Conservation (phyloP, 805 yeast genomes). For the Nakazawaea anatomiae region DNA sequence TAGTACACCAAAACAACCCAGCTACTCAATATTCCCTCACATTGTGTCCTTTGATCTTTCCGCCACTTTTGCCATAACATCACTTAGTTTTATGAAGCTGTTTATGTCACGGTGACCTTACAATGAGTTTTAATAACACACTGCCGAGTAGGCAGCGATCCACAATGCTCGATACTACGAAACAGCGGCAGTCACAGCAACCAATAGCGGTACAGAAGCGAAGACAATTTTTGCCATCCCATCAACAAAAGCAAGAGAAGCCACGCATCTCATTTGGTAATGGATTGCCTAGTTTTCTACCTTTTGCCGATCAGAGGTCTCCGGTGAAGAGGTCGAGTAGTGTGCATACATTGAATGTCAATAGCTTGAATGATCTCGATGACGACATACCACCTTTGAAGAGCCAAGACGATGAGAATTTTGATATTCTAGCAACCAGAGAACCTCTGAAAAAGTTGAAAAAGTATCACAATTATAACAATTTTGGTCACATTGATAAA, state of each 20-base stretch:
- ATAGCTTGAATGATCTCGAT: not conserved
- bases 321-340: not conserved
- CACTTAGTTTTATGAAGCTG: no score
- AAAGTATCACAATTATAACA: conserved; percentile 5
- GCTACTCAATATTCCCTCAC: no score
- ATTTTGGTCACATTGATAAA: not conserved
- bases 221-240: not conserved
- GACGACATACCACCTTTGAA: conserved; percentile 5
- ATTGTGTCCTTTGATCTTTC: no score
- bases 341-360: conserved; percentile 8
- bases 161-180: not conserved
- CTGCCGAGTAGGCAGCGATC: not conserved
- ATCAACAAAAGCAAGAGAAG: not conserved
- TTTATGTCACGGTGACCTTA: no score
- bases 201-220: not conserved
- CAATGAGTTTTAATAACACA: not conserved
- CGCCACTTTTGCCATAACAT: no score
- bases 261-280: not conserved
- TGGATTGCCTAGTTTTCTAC: conserved; percentile 4
- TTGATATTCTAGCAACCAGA: not conserved
- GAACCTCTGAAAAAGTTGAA: not conserved
- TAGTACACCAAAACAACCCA: no score
- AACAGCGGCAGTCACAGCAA: not conserved
- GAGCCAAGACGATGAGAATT: conserved; percentile 5
- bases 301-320: not conserved